Base-by-base conservation (phyloP, 176 grass and related monocot genomes). In the Panicum miliaceum region DNA sequence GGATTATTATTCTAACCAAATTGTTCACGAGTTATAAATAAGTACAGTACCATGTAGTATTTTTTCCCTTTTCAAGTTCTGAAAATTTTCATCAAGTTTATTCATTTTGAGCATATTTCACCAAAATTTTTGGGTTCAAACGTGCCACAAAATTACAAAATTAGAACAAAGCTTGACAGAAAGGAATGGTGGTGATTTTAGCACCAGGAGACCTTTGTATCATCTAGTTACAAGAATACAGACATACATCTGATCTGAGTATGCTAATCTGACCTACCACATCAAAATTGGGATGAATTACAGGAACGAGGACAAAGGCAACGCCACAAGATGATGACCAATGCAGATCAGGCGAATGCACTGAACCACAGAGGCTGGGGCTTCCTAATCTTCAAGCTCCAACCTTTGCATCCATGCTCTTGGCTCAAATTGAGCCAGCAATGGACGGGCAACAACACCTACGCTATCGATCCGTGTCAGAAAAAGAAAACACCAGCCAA, bases 211-310 rank as follows among this genome's bases (percentile, higher is more conserved):
- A 52, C 16, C 54, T 32, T 16, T 25, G 74, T 38, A 81, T 34
- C 25, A 51, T 67, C 80, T 78, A 61, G 58, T 16, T 73, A 52
- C 7, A 87, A 61, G 79, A 79, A 79, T 2, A 40, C 32, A 57
- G 59, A 59, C 64, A 27, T 76, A 83, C 80, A 90, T 82, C 57
- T 86, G 38, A 74, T 83, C 65, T 86, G 36, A 66, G 50, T 64
- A 46, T 73, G 56, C 61, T 86, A 76, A 83, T 84, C 80, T 75
- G 51, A 23, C 32, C 79, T 65, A 73, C 89, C 51, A 75, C 80
- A 42, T 80, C 89, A 90, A 90, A 90, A 90, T 51, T 90, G 89
- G 83, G 68, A 86, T 52, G 75, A 87, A 84, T 79, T 84, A 86
- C 84, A 87, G 61, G 60, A 75, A 68, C 9, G 13, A 22, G 15